Evolutionary conservation across 441 rosid species (phyloP), one percentile per base, ranked within the genome.

Genomic region (Aquilaria agallochum): DNA sequence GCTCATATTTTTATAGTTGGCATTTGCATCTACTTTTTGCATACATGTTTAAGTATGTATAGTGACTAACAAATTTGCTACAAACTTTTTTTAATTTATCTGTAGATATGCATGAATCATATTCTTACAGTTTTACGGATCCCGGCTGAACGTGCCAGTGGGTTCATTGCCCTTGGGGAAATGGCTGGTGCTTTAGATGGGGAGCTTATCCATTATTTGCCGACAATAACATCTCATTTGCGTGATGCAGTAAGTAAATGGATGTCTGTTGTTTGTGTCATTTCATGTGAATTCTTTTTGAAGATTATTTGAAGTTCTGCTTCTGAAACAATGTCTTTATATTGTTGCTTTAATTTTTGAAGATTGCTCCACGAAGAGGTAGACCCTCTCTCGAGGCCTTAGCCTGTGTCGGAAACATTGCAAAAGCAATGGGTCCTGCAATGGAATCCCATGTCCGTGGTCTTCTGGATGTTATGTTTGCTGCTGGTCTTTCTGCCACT

Each of bases 131-230:
- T 96, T 77, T 75, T 96, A 66, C 81, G 82, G 74, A 76, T 75
- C 64, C 97, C 97, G 31, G 97, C 96, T 74, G 98, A 96, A 72
- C 96, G 99, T 63, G 97, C 94, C 58, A 96, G 97, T 76, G 99
- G 97, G 53, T 96, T 96, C 76, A 79, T 88, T 69, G 99, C 99
- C 67, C 96, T 96, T 56, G 99, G 99, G 58, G 99, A 96, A 83
- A 96, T 96, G 99, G 99, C 99, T 58, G 99, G 99, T 80, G 99
- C 99, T 74, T 77, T 96, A 81, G 98, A 96, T 65, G 99, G 98
- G 73, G 97, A 93, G 71, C 98, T 96, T 76, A 73, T 79, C 64
- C 74, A 83, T 62, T 96, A 93, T 89, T 89, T 96, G 97, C 97
- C 99, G 76, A 91, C 93, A 80, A 96, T 96, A 63, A 89, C 83